Percentiles rank a stretch among this genome's conserved stretches.
These are phyloP conservation scores for Naganishia liquefaciens DNA, from an alignment of 1,284 basidiomycete species.

Conservation along the genomic window DNA sequence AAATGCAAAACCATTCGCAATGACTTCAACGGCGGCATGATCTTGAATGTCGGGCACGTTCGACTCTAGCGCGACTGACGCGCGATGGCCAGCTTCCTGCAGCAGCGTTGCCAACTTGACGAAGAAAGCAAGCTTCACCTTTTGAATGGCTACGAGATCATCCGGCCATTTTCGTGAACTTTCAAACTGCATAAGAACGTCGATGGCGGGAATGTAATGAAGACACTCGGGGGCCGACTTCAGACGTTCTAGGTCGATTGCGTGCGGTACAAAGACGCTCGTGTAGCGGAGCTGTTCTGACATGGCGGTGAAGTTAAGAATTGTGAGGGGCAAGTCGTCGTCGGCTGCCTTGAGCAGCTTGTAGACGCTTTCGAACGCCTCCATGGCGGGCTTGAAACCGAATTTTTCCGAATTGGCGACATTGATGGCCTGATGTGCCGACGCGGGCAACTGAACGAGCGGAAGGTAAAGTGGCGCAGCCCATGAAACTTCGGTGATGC, in stretches of 20 bases:
- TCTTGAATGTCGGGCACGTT: conserved; percentile 66
- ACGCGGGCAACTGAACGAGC: conserved; percentile 63
- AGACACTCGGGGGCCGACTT: conserved; percentile 58
- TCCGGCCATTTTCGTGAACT: conserved; percentile 93
- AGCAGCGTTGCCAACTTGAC: conserved; percentile 71
- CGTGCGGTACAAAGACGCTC: conserved; percentile 69
- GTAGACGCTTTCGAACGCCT: conserved; percentile 78
- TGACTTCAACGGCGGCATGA: conserved; percentile 70
- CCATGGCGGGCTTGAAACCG: conserved; percentile 76
- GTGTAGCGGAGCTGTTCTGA: conserved; percentile 80
- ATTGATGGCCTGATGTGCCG: conserved; percentile 56
- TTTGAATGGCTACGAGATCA: conserved; percentile 87
- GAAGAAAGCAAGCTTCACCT: conserved; percentile 91
- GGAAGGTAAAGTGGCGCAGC: conserved; percentile 63
- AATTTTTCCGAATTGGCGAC: conserved; percentile 55
- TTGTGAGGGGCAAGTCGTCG: conserved; percentile 73
- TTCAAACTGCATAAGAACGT: conserved; percentile 81
- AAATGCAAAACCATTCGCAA: conserved; percentile 85
- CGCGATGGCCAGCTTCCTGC: conserved; percentile 58
- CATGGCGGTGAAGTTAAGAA: conserved; percentile 71
- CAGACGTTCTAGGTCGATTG: conserved; percentile 59
- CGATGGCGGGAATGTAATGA: conserved; percentile 68
- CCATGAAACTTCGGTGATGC: conserved; percentile 59
- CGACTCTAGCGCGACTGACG: conserved; percentile 54
- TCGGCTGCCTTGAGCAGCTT: conserved; percentile 75